Evolutionary conservation across 1,284 basidiomycete species (phyloP).

Genomic region (Jaminaea rosea): DNA sequence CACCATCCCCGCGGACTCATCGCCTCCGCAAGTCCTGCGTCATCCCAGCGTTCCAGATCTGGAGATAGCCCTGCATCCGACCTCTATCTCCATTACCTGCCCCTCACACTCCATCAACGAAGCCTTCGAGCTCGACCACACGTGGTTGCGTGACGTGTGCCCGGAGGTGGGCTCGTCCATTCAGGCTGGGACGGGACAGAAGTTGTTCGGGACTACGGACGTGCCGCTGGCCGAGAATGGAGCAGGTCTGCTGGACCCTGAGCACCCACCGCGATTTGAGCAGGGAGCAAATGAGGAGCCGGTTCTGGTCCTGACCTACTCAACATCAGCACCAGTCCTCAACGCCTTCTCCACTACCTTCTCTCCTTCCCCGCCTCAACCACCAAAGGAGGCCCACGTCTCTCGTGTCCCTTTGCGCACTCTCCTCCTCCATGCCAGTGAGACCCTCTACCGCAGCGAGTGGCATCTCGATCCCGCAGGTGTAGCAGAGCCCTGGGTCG

Average conservation of each 20-base stretch:
- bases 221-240: slow-evolving; percentile 46
- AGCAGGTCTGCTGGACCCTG: slow-evolving; percentile 50
- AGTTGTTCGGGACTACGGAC: slow-evolving; percentile 60
- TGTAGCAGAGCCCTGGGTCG: slow-evolving; percentile 28
- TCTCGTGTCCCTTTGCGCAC: slow-evolving; percentile 48
- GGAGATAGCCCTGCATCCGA: slow-evolving; percentile 4
- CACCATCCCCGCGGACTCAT: neutral
- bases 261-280: neutral
- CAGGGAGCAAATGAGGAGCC: slow-evolving; percentile 8
- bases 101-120: slow-evolving; percentile 17
- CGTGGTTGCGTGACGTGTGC: slow-evolving; percentile 57
- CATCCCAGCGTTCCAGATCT: neutral
- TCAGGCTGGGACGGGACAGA: slow-evolving; percentile 67
- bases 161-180: slow-evolving; percentile 55
- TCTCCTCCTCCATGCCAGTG: slow-evolving; percentile 50
- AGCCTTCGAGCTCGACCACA: slow-evolving; percentile 30
- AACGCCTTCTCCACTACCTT: slow-evolving; percentile 36
- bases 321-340: slow-evolving; percentile 18
- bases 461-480: slow-evolving; percentile 37
- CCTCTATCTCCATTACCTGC: slow-evolving; percentile 41
- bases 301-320: slow-evolving; percentile 18
- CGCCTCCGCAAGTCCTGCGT: neutral
- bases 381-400: slow-evolving; percentile 16
- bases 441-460: slow-evolving; percentile 36
- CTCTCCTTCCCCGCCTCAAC: neutral